Conservation (phyloP, 2,329 filamentous ascomycete species). For the Colletotrichum somersetense region DNA sequence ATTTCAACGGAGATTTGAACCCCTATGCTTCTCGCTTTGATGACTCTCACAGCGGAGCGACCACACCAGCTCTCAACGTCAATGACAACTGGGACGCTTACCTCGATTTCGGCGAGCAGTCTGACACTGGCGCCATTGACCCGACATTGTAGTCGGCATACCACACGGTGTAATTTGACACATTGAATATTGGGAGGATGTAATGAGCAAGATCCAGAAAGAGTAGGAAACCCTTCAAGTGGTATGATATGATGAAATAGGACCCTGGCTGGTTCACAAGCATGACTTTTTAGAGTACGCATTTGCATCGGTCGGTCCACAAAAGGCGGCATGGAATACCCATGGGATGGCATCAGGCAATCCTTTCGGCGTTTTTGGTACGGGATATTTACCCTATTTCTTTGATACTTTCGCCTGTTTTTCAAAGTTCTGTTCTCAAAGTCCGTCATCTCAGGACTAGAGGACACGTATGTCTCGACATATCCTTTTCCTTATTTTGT, state of each 20-base stretch:
- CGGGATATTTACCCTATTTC: not conserved
- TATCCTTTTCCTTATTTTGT: not conserved
- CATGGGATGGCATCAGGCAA: constrained; percentile 22
- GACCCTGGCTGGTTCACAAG: constrained; percentile 35
- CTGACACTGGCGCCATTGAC: constrained; percentile 23
- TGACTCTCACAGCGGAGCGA: not conserved
- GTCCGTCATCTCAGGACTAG: not conserved
- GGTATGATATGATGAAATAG: constrained; percentile 28
- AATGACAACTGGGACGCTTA: constrained; percentile 33
- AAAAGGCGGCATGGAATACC: constrained; percentile 33
- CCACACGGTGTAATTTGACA: constrained; percentile 8
- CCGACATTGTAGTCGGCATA: constrained; percentile 18
- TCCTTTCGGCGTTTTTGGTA: constrained; percentile 21
- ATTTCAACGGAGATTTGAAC: constrained; percentile 32
- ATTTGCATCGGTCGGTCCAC: constrained; percentile 39
- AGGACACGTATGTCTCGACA: not conserved
- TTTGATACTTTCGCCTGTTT: not conserved
- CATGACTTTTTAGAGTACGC: constrained; percentile 42
- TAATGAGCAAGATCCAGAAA: constrained; percentile 45
- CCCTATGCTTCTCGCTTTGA: constrained; percentile 29
- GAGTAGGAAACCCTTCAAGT: constrained; percentile 30
- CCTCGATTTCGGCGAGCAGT: constrained; percentile 43
- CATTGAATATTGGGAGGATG: constrained; percentile 34
- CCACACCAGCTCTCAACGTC: constrained; percentile 14
- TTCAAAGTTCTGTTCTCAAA: constrained; percentile 8